Evolutionary conservation across 768 basidiomycete genomes (phyloP), one percentile per base, ranked within the genome.

Genomic region (Lentinus brumalis): DNA sequence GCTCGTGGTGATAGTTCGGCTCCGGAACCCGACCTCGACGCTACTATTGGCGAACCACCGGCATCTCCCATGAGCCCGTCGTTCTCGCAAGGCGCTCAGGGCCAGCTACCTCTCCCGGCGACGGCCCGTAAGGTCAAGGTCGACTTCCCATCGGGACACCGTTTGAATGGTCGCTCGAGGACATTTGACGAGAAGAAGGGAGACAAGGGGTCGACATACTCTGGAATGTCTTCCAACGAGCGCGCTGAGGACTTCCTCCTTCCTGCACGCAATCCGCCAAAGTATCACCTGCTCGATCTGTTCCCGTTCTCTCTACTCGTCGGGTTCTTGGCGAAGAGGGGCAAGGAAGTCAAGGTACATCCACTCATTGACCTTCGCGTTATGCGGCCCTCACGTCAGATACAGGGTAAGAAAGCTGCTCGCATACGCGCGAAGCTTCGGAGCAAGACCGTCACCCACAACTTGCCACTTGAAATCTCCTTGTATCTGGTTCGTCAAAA

Each of bases 251-350:
- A 65, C 21, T 76, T 75, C 60, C 73, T 88, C 29, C 68, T 83
- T 14, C 87, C 88, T 4, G 79, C 83, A 4, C 73, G 73, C 46
- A 78, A 79, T 70, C 86, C 88, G 4, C 87, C 87, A 1, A 81
- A 80, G 68, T 86, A 83, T 64, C 76, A 81, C 55, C 39, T 86
- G 40, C 83, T 87, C 59, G 88, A 89, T 67, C 61, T 89, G 8
- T 89, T 88, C 74, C 88, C 88, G 16, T 87, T 90, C 71, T 88
- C 88, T 32, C 72, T 88, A 6, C 66, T 87, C 29, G 80, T 86
- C 4, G 66, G 73, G 35, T 71, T 70, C 42, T 70, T 88, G 40
- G 76, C 79, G 8, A 76, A 78, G 61, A 70, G 73, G 11, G 86
- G 86, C 0, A 76, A 72, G 56, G 74, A 81, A 15, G 66, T 88